phyloP scores from a whole-genome alignment of 768 basidiomycete genomes.

The Phylloporus rhodoxanthus region DNA sequence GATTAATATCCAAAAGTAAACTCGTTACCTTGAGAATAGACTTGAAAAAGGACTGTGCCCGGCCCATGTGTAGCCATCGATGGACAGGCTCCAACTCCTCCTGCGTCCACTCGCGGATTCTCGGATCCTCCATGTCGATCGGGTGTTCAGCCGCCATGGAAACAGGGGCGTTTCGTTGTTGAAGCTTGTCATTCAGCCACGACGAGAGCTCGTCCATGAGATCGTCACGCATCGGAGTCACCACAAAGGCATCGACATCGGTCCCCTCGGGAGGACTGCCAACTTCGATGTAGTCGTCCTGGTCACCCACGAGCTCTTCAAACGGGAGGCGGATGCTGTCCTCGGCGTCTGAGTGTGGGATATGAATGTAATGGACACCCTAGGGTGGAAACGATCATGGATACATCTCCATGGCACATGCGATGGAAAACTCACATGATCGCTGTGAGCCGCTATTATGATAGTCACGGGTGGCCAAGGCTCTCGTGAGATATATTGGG shows the following conservation, averaged over 20 bases:
- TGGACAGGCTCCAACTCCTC: slow-evolving; percentile 33
- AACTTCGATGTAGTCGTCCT: slow-evolving; percentile 21
- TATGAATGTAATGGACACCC: slow-evolving; percentile 27
- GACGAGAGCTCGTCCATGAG: slow-evolving; percentile 32
- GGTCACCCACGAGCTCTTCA: slow-evolving; percentile 16
- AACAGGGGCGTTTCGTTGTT: slow-evolving; percentile 16
- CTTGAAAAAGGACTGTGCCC: slow-evolving; percentile 23
- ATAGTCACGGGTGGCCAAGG: slow-evolving; percentile 28
- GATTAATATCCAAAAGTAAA: not conserved
- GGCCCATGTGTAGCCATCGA: slow-evolving; percentile 35
- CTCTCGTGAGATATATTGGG: slow-evolving; percentile 38
- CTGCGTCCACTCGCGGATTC: slow-evolving; percentile 37
- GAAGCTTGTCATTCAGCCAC: slow-evolving; percentile 27
- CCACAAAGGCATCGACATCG: slow-evolving; percentile 13
- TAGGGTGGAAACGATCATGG: slow-evolving; percentile 1
- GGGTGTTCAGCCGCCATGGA: slow-evolving; percentile 16
- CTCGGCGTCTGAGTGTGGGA: slow-evolving; percentile 16
- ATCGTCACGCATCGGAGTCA: slow-evolving; percentile 19
- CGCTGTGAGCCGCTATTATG: slow-evolving; percentile 23
- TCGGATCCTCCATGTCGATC: slow-evolving; percentile 30
- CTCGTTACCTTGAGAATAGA: slow-evolving; percentile 23
- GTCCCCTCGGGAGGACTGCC: slow-evolving; percentile 11
- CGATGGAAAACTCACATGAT: slow-evolving; percentile 16
- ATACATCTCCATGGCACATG: not conserved
- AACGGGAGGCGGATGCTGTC: slow-evolving; percentile 19